Conservation (phyloP, 495 filamentous ascomycete species). For the Parathielavia appendiculata region DNA sequence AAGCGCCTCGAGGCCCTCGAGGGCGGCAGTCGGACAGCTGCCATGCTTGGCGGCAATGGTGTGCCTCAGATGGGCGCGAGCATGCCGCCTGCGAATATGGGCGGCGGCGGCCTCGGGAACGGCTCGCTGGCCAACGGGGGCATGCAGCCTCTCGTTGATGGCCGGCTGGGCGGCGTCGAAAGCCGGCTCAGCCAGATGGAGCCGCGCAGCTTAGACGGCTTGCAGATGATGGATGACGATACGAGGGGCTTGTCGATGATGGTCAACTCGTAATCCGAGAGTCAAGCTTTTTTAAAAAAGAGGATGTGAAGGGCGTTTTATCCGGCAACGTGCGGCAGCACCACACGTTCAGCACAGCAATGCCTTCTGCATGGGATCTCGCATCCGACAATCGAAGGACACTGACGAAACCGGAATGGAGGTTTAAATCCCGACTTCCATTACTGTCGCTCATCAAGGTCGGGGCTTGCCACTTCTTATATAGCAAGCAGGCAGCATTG, state of each 20-base stretch:
- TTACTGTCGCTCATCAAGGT: too few relatives aligned
- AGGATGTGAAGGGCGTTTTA: too few relatives aligned
- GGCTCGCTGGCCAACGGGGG: conserved; percentile 26
- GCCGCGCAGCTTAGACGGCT: conserved; percentile 37
- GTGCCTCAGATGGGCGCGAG: conserved; percentile 28
- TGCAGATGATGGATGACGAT: conserved; percentile 47
- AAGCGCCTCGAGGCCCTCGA: conserved; percentile 41
- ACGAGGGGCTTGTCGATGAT: conserved; percentile 31
- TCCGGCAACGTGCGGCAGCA: too few relatives aligned
- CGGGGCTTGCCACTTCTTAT: too few relatives aligned
- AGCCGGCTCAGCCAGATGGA: conserved; percentile 40
- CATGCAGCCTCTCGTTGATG: conserved; percentile 34
- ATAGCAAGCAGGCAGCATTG: too few relatives aligned
- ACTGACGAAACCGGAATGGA: too few relatives aligned
- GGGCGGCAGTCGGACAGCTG: conserved; percentile 25
- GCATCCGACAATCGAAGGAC: too few relatives aligned
- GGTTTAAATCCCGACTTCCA: too few relatives aligned
- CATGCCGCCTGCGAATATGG: conserved; percentile 36
- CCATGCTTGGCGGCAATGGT: conserved; percentile 26
- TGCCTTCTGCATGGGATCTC: too few relatives aligned
- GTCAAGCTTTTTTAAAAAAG: too few relatives aligned
- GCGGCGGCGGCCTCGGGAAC: conserved; percentile 27
- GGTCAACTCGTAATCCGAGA: conserved; percentile 25
- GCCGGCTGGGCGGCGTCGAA: conserved; percentile 38
- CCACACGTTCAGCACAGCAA: too few relatives aligned